Evolutionary conservation across 148 eudicot species (phyloP).

Genomic region (Heliamphora exappendiculata): DNA sequence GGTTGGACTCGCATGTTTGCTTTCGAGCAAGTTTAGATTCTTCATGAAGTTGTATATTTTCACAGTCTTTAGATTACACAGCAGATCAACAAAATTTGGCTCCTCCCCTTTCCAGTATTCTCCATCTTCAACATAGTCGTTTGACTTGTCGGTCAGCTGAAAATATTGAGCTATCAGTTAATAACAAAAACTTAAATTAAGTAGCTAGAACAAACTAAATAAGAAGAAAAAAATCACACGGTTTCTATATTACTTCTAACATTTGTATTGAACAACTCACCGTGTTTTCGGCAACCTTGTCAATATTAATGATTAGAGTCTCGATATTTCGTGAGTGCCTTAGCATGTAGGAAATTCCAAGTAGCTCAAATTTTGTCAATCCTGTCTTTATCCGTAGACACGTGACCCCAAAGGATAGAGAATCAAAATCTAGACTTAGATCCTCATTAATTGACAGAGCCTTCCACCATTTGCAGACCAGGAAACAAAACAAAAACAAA

Average conservation of each 20-base stretch:
- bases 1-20: neutral
- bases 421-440: neutral
- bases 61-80: constrained; percentile 6
- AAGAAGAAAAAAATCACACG: neutral
- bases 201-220: neutral
- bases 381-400: constrained; percentile 6
- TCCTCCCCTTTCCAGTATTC: constrained; percentile 3
- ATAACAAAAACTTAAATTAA: neutral
- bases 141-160: neutral
- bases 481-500: neutral
- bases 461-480: neutral
- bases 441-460: neutral
- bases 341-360: constrained; percentile 10
- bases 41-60: neutral
- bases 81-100: neutral
- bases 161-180: neutral
- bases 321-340: constrained; percentile 4
- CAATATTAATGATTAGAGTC: constrained; percentile 11
- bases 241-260: too few species aligned
- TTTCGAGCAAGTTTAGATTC: neutral
- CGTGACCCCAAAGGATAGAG: constrained; percentile 9
- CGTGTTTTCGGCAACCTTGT: neutral
- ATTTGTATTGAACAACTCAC: neutral
- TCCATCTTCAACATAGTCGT: neutral
- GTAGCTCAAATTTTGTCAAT: constrained; percentile 14